A percentile compares a stretch with the other conserved stretches of the same genome.
Evolutionary conservation across 2,329 filamentous ascomycete species (phyloP).

Genomic region (Fusarium scirpi): DNA sequence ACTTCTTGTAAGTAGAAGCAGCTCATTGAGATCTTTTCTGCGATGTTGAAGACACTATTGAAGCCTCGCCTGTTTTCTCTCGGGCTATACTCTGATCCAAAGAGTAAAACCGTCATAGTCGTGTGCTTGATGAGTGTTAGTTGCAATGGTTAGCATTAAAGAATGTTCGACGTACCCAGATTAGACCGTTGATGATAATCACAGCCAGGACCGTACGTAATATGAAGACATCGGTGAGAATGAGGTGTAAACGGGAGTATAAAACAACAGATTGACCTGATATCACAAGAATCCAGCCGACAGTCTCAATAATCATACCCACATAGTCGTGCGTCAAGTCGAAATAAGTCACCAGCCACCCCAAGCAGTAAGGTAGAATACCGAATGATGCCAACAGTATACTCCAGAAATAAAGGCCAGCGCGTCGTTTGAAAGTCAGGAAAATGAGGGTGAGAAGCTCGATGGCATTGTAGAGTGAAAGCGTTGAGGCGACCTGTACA

Average conservation of each 20-base stretch:
- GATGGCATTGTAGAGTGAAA: slow-evolving; percentile 47
- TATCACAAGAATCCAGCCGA: slow-evolving; percentile 28
- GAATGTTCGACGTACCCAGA: slow-evolving; percentile 50
- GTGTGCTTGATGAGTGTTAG: slow-evolving; percentile 52
- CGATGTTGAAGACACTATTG: slow-evolving; percentile 49
- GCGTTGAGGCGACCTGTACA: slow-evolving; percentile 16
- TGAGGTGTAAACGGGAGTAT: slow-evolving; percentile 26
- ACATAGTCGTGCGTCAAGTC: slow-evolving; percentile 30
- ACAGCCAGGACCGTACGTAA: slow-evolving; percentile 6
- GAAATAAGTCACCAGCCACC: slow-evolving; percentile 59
- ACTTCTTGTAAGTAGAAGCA: slow-evolving; percentile 27
- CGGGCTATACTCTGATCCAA: slow-evolving; percentile 16
- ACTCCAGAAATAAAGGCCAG: slow-evolving; percentile 56
- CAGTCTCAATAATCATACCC: slow-evolving; percentile 32
- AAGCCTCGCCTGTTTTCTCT: slow-evolving; percentile 3
- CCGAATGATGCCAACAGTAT: slow-evolving; percentile 51
- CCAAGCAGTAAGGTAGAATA: slow-evolving; percentile 54
- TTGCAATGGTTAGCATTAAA: rapidly evolving
- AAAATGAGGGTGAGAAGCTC: slow-evolving; percentile 51
- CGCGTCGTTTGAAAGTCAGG: slow-evolving; percentile 48
- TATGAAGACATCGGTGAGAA: slow-evolving; percentile 1
- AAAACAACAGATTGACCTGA: slow-evolving; percentile 28
- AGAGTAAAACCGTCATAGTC: slow-evolving; percentile 60
- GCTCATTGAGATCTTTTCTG: slow-evolving; percentile 24
- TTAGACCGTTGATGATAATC: slow-evolving; percentile 46